These are phyloP conservation scores for Xylariales sp. DNA, from an alignment of 2,329 filamentous ascomycete genomes.

Conservation along the genomic window DNA sequence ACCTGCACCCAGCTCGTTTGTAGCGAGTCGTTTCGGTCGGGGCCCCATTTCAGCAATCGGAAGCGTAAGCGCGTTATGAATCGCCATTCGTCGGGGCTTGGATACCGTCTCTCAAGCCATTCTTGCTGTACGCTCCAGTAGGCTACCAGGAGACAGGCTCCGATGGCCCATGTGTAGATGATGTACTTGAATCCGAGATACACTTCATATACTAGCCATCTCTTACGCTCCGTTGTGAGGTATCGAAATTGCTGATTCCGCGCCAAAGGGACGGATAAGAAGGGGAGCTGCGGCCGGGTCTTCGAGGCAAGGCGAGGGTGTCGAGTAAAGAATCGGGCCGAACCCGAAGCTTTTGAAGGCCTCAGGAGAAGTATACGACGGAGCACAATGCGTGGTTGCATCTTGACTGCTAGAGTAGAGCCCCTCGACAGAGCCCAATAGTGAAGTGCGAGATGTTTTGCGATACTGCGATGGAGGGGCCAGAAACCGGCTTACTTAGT, in stretches of 20 bases:
- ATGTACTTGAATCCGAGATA: constrained; percentile 66
- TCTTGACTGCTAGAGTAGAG: constrained; percentile 10
- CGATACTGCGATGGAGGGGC: not conserved
- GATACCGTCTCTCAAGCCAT: constrained; percentile 67
- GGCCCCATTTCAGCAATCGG: constrained; percentile 58
- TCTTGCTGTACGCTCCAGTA: constrained; percentile 68
- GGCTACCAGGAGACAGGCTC: constrained; percentile 55
- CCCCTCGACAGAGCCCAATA: not conserved
- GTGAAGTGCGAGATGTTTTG: not conserved
- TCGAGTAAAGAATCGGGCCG: constrained; percentile 52
- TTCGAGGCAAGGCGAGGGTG: constrained; percentile 39
- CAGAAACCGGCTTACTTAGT: no score
- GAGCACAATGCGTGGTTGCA: constrained; percentile 17
- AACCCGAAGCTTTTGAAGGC: constrained; percentile 5
- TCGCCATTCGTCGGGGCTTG: constrained; percentile 79
- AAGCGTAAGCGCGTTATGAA: constrained; percentile 65
- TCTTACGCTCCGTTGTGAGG: constrained; percentile 72
- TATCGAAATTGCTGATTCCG: constrained; percentile 56
- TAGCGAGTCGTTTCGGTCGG: constrained; percentile 47
- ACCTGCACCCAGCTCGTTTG: constrained; percentile 66
- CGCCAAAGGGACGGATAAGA: constrained; percentile 40
- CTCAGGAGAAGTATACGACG: constrained; percentile 16
- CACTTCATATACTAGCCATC: constrained; percentile 66
- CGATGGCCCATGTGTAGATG: constrained; percentile 58
- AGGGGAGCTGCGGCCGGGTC: constrained; percentile 44